phyloP scores from a whole-genome alignment of 2,329 filamentous ascomycete genomes.

The Cadophora gregata region DNA sequence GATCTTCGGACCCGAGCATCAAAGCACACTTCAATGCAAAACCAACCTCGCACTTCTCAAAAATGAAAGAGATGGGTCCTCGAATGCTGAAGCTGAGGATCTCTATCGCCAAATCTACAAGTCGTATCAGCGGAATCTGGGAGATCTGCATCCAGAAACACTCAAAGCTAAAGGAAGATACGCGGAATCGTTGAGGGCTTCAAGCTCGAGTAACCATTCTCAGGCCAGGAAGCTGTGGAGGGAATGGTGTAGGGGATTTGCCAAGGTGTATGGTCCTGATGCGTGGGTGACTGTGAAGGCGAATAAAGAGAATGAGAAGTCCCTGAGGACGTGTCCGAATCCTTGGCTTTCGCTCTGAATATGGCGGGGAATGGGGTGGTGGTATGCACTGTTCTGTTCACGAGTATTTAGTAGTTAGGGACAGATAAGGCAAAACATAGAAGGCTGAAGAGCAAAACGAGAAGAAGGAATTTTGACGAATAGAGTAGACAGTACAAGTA shows the following conservation, averaged over 20 bases:
- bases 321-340: constrained; percentile 33
- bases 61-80: constrained; percentile 31
- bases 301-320: constrained; percentile 38
- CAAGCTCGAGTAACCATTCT: constrained; percentile 25
- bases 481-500: constrained; percentile 6
- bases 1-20: constrained; percentile 38
- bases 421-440: background rate
- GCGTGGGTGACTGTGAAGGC: constrained; percentile 34
- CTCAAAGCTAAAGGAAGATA: constrained; percentile 34
- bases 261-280: constrained; percentile 35
- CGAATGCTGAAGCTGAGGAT: constrained; percentile 31
- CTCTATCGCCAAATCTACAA: constrained; percentile 34
- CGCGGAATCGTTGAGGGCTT: constrained; percentile 33
- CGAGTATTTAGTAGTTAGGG: background rate
- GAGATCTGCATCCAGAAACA: constrained; percentile 38
- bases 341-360: constrained; percentile 20
- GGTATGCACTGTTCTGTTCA: constrained; percentile 4
- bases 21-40: constrained; percentile 35
- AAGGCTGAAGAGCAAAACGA: background rate
- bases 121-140: constrained; percentile 33
- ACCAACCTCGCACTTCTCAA: constrained; percentile 37
- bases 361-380: background rate
- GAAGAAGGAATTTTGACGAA: background rate
- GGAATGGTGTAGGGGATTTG: constrained; percentile 37
- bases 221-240: constrained; percentile 38